These are phyloP conservation scores for Tritrichomonas musculus DNA, from an alignment of 208 protist genomes.

Conservation along the genomic window DNA sequence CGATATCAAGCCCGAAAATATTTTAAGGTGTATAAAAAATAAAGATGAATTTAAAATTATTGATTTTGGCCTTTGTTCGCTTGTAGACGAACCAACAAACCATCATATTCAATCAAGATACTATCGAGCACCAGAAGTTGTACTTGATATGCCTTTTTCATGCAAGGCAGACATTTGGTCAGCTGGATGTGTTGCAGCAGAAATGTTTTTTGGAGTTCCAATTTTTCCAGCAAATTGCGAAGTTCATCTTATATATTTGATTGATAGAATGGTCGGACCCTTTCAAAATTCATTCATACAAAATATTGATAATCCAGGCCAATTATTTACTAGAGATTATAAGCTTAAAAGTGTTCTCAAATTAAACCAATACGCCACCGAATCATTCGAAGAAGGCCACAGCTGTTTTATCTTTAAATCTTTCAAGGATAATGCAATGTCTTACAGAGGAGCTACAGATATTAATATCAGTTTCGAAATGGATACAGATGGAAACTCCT, in stretches of 20 bases:
- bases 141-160: constrained; percentile 12
- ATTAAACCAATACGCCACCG: too few relatives aligned
- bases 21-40: background rate
- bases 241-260: background rate
- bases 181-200: constrained; percentile 91
- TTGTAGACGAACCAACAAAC: constrained; percentile 69
- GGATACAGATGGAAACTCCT: too few relatives aligned
- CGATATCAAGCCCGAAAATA: constrained; percentile 14
- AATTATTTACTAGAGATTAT: too few relatives aligned
- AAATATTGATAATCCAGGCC: too few relatives aligned
- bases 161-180: constrained; percentile 75
- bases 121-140: constrained; percentile 79
- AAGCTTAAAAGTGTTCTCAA: too few relatives aligned
- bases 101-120: constrained; percentile 81
- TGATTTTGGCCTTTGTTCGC: constrained; percentile 92
- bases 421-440: too few relatives aligned
- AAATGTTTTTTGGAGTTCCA: constrained; percentile 80
- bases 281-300: too few relatives aligned
- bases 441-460: too few relatives aligned
- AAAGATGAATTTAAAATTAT: constrained; percentile 77
- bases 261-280: background rate
- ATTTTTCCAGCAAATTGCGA: background rate
- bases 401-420: too few relatives aligned
- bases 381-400: too few relatives aligned
- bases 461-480: too few relatives aligned